Percentiles rank a stretch among this genome's conserved stretches.
Evolutionary conservation across 257 asterid genomes (phyloP).

Genomic region (Asclepias syriaca): DNA sequence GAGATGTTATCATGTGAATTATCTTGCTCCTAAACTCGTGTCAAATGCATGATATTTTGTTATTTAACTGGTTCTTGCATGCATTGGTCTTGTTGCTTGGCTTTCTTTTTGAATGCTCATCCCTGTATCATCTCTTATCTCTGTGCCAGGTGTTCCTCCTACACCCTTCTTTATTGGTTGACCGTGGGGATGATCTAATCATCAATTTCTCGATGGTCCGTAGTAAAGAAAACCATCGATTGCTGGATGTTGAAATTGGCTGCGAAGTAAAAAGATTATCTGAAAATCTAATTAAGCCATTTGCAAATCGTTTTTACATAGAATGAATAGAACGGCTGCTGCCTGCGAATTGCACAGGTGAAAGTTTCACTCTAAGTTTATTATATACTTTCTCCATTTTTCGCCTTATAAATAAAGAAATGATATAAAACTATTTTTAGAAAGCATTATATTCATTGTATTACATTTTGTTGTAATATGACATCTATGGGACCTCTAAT

Average conservation of each 20-base stretch:
- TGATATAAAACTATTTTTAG: neutral
- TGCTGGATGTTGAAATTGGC: conserved; percentile 68
- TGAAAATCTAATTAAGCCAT: conserved; percentile 41
- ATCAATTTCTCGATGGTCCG: conserved; percentile 60
- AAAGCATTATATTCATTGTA: neutral
- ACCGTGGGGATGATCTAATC: conserved; percentile 43
- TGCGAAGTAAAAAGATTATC: conserved; percentile 52
- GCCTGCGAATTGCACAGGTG: conserved; percentile 9
- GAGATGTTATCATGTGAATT: neutral
- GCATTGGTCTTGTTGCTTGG: neutral
- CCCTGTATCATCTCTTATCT: neutral
- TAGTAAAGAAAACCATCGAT: conserved; percentile 74
- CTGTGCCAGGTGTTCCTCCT: conserved; percentile 65
- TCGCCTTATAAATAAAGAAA: neutral
- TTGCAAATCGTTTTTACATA: conserved; percentile 53
- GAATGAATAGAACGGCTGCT: conserved; percentile 45
- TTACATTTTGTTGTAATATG: neutral
- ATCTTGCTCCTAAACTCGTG: neutral
- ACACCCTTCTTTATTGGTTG: conserved; percentile 53
- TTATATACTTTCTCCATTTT: neutral
- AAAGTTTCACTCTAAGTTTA: neutral
- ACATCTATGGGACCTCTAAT: neutral
- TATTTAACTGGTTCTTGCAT: neutral
- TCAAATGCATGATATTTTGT: neutral
- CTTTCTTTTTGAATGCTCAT: neutral